Conservation (phyloP, 2,329 filamentous ascomycete genomes). For the Chaetomiaceae sp. region DNA sequence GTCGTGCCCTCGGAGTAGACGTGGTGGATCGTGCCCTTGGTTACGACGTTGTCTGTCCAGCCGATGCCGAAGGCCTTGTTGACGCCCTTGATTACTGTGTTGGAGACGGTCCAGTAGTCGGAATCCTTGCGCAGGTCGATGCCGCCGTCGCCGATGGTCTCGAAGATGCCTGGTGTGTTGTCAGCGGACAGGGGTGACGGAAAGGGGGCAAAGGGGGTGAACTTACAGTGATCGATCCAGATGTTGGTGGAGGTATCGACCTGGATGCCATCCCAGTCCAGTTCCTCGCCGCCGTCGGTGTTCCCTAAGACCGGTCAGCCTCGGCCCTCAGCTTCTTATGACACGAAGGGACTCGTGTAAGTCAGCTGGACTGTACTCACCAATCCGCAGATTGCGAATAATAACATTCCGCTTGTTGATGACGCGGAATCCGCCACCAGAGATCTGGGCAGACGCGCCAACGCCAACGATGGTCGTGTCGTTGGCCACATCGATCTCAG, state of each 20-base stretch:
- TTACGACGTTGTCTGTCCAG: neutral
- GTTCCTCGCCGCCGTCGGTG: neutral
- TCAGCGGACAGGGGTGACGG: neutral
- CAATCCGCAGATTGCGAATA: neutral
- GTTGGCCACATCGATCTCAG: neutral
- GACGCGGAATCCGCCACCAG: neutral
- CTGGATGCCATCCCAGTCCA: neutral
- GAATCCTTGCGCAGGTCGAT: neutral
- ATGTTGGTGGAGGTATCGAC: neutral
- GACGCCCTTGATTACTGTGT: neutral
- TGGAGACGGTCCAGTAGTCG: neutral
- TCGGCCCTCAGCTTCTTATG: too few species aligned
- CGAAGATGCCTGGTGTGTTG: neutral
- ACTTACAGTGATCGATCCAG: neutral
- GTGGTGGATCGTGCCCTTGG: neutral
- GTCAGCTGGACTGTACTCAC: neutral
- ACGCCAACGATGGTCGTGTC: neutral
- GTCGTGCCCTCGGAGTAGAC: neutral
- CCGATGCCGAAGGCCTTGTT: neutral
- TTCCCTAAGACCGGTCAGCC: neutral
- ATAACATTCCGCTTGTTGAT: neutral
- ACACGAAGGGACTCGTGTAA: too few species aligned
- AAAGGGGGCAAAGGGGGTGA: neutral
- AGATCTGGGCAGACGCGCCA: neutral
- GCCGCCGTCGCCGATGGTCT: neutral